phyloP scores from a whole-genome alignment of 1,284 basidiomycete species.

The Ustilago esculenta region DNA sequence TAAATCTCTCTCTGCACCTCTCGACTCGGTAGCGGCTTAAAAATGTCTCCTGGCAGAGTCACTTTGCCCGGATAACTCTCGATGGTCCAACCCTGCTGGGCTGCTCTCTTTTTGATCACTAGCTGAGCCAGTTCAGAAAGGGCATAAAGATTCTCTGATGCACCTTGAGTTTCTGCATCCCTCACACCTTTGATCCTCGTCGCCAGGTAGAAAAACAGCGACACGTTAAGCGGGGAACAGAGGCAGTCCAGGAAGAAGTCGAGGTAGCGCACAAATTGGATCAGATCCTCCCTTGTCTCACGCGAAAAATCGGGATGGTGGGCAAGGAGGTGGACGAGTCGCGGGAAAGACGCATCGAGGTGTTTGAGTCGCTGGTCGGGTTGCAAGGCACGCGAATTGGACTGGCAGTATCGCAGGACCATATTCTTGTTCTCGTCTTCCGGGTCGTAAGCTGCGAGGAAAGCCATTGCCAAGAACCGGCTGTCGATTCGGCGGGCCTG shows the following conservation, averaged over 20 bases:
- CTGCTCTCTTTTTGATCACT: conserved; percentile 78
- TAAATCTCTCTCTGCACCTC: conserved; percentile 53
- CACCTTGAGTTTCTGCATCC: conserved; percentile 70
- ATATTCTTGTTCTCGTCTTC: conserved; percentile 70
- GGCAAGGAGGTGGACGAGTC: conserved; percentile 84
- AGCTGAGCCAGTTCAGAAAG: conserved; percentile 88
- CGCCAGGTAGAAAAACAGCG: conserved; percentile 83
- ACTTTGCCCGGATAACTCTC: conserved; percentile 82
- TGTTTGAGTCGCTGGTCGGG: conserved; percentile 34
- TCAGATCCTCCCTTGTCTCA: conserved; percentile 78
- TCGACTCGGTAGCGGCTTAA: conserved; percentile 68
- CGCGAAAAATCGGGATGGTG: conserved; percentile 92
- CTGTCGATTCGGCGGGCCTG: conserved; percentile 74
- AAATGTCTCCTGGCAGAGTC: conserved; percentile 82
- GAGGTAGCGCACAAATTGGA: conserved; percentile 72
- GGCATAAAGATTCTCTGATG: conserved; percentile 79
- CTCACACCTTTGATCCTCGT: conserved; percentile 84
- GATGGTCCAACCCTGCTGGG: conserved; percentile 78
- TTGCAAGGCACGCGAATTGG: conserved; percentile 12
- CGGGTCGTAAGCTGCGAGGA: conserved; percentile 90
- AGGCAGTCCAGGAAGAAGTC: conserved; percentile 86
- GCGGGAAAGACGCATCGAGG: conserved; percentile 83
- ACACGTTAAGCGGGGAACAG: conserved; percentile 79
- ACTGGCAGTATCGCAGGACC: conserved; percentile 44
- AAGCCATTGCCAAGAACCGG: conserved; percentile 83